Conservation (phyloP, 2,329 filamentous ascomycete genomes). For the Aschersonia sp. region DNA sequence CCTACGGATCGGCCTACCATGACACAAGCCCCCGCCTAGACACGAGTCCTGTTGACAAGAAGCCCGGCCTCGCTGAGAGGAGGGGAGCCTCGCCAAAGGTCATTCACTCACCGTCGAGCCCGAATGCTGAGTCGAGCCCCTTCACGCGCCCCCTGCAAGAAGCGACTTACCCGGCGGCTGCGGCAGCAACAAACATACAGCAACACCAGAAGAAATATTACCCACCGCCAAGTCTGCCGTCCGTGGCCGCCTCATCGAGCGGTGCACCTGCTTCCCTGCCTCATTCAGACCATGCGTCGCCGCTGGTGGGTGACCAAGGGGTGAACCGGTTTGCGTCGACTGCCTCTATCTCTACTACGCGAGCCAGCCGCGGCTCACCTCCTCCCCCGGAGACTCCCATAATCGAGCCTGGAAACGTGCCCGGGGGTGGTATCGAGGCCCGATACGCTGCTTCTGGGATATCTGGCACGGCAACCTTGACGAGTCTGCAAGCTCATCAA, state of each 20-base stretch:
- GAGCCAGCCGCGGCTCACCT: conserved; percentile 81
- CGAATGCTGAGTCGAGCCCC: conserved; percentile 61
- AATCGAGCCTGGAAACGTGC: conserved; percentile 53
- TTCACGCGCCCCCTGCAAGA: conserved; percentile 52
- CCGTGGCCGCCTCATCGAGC: conserved; percentile 16
- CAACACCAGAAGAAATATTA: conserved; percentile 44
- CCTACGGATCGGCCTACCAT: conserved; percentile 30
- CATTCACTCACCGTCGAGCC: conserved; percentile 67
- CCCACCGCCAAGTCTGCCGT: conserved; percentile 34
- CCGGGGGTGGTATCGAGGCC: conserved; percentile 73
- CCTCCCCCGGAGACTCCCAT: conserved; percentile 89
- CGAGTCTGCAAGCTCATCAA: conserved; percentile 48
- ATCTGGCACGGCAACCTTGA: conserved; percentile 70
- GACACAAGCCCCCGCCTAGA: conserved; percentile 40
- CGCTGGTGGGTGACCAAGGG: conserved; percentile 25
- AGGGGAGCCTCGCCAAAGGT: conserved; percentile 71
- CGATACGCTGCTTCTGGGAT: conserved; percentile 86
- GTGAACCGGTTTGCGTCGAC: conserved; percentile 60
- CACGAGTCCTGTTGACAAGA: conserved; percentile 23
- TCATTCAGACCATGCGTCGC: conserved; percentile 6
- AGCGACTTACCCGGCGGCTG: conserved; percentile 16
- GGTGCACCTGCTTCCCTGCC: conserved; percentile 10
- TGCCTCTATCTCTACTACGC: conserved; percentile 84
- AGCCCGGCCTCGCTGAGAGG: conserved; percentile 44
- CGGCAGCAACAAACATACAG: background rate